Evolutionary conservation across 2,329 filamentous ascomycete species (phyloP).

Genomic region (Pseudocercospora eumusae): DNA sequence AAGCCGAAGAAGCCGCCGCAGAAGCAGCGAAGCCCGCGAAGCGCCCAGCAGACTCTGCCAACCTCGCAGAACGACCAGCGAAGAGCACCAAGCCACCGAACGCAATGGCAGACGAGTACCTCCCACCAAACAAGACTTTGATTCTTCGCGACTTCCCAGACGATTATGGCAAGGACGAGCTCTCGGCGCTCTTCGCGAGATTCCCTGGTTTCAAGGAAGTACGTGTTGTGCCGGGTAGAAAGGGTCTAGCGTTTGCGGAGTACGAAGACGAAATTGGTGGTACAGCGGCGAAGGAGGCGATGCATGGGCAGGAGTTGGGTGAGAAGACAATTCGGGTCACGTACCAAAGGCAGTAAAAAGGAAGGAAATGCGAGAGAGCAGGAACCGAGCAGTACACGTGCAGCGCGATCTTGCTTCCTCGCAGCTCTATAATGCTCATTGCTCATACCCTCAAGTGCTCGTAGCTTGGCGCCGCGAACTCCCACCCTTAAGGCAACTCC

Average conservation of each 20-base stretch:
- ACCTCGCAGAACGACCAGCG: conserved; percentile 56
- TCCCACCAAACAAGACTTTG: conserved; percentile 94
- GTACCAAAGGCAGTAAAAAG: conserved; percentile 77
- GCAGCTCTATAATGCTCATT: too few relatives aligned
- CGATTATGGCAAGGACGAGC: conserved; percentile 76
- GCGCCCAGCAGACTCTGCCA: conserved; percentile 54
- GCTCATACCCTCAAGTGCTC: too few relatives aligned
- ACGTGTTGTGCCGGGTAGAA: conserved; percentile 79
- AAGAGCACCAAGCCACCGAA: conserved; percentile 71
- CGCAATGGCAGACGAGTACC: conserved; percentile 90
- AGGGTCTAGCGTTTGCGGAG: conserved; percentile 92
- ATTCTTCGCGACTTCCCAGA: conserved; percentile 92
- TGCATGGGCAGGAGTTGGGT: conserved; percentile 78
- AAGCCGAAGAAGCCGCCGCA: conserved; percentile 77
- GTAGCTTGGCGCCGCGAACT: too few relatives aligned
- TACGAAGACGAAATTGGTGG: conserved; percentile 89
- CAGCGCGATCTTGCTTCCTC: too few relatives aligned
- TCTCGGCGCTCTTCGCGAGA: conserved; percentile 78
- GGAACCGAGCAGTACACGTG: too few relatives aligned
- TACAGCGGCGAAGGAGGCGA: conserved; percentile 91
- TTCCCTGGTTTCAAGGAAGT: conserved; percentile 96
- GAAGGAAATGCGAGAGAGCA: background rate
- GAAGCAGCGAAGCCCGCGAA: conserved; percentile 54
- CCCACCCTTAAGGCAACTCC: too few relatives aligned
- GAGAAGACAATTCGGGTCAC: conserved; percentile 88